Percentiles rank a stretch among this genome's conserved stretches.
These are phyloP conservation scores for Ceratocystis eucalypticola DNA, from an alignment of 2,329 filamentous ascomycete genomes.

Conservation along the genomic window DNA sequence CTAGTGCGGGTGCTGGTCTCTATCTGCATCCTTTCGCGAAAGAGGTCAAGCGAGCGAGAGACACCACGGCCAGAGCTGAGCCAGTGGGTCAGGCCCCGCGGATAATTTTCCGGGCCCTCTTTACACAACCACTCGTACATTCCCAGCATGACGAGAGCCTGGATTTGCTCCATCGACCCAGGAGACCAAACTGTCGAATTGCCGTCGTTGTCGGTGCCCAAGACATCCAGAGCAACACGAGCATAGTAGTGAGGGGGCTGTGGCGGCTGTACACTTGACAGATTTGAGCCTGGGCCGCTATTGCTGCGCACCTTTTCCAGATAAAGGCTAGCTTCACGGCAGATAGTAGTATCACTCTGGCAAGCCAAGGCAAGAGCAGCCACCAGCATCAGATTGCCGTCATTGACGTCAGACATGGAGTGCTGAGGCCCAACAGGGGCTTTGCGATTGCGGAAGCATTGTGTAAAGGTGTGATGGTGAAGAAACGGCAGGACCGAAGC, in stretches of 20 bases:
- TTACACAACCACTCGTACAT: conserved; percentile 11
- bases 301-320: background rate
- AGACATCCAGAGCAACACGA: background rate
- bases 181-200: background rate
- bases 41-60: background rate
- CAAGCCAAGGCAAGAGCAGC: conserved; percentile 8
- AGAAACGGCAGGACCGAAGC: conserved; percentile 3
- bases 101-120: background rate
- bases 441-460: background rate
- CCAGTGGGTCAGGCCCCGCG: background rate
- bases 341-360: background rate
- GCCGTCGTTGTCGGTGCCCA: background rate
- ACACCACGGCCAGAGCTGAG: background rate
- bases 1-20: background rate
- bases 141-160: conserved; percentile 13
- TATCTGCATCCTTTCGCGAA: background rate
- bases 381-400: conserved; percentile 1
- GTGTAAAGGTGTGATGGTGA: background rate
- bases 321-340: background rate
- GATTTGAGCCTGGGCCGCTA: background rate
- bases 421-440: background rate
- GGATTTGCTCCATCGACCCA: background rate
- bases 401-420: background rate
- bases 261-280: background rate
- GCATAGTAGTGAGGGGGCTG: background rate